phyloP scores from a whole-genome alignment of 495 filamentous ascomycete species.

The Podospora fimiseda region DNA sequence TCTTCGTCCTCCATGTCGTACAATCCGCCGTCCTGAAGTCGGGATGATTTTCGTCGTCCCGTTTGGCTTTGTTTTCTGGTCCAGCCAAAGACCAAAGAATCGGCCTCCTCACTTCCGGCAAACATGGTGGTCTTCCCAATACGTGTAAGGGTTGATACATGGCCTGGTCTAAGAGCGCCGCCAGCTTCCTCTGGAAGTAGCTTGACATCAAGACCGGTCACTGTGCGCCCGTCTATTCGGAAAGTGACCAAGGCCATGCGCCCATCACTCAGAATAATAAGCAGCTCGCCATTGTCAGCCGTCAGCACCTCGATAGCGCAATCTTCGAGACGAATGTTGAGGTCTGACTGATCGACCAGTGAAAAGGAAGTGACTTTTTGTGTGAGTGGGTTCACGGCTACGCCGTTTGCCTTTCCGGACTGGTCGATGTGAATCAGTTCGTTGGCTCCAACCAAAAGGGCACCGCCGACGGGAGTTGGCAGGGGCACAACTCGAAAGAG shows the following conservation, averaged over 20 bases:
- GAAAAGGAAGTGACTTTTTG: slow-evolving; percentile 69
- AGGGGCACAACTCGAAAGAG: slow-evolving; percentile 78
- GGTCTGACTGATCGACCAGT: slow-evolving; percentile 76
- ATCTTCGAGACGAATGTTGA: slow-evolving; percentile 75
- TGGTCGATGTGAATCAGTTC: slow-evolving; percentile 95
- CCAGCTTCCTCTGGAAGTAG: slow-evolving; percentile 54
- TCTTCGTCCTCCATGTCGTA: slow-evolving; percentile 52
- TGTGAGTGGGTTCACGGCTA: slow-evolving; percentile 89
- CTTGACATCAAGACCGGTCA: slow-evolving; percentile 73
- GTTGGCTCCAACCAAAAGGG: slow-evolving; percentile 79
- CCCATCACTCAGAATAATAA: slow-evolving; percentile 77
- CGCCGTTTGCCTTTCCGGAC: slow-evolving; percentile 84
- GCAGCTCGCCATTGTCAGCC: slow-evolving; percentile 67
- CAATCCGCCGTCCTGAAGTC: slow-evolving; percentile 41
- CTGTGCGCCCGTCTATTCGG: slow-evolving; percentile 83
- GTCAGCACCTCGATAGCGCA: slow-evolving; percentile 71
- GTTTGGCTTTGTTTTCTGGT: slow-evolving; percentile 48
- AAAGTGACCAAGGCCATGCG: slow-evolving; percentile 72
- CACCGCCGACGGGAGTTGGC: slow-evolving; percentile 79
- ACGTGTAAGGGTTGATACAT: slow-evolving; percentile 61
- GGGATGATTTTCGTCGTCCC: slow-evolving; percentile 43
- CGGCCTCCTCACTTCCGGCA: slow-evolving; percentile 75
- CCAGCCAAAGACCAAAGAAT: slow-evolving; percentile 79
- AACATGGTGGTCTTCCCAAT: slow-evolving; percentile 71
- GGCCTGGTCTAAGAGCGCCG: slow-evolving; percentile 52